Conservation (phyloP, 768 basidiomycete genomes). For the Boletus reticuloceps region DNA sequence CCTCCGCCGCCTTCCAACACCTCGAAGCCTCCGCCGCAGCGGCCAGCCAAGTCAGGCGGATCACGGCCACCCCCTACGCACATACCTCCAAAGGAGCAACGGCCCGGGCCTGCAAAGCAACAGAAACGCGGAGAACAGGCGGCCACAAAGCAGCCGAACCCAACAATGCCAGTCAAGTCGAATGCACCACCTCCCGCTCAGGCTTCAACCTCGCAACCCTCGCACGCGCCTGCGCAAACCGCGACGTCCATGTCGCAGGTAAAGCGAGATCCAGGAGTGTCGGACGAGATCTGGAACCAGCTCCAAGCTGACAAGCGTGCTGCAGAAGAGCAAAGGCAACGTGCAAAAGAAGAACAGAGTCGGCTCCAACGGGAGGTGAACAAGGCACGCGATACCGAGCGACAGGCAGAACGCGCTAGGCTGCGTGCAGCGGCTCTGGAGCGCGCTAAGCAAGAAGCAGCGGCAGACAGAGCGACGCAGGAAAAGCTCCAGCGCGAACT, state of each 20-base stretch:
- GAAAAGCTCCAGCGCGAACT: constrained; percentile 24
- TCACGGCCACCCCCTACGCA: constrained; percentile 11
- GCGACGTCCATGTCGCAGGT: neutral
- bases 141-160: neutral
- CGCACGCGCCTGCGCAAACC: neutral
- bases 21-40: neutral
- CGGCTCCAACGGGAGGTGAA: constrained; percentile 17
- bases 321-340: constrained; percentile 16
- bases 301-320: constrained; percentile 40
- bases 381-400: constrained; percentile 16
- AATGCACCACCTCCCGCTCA: neutral
- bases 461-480: constrained; percentile 17
- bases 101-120: neutral
- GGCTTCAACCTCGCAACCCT: neutral
- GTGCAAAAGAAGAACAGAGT: constrained; percentile 16
- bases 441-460: constrained; percentile 16
- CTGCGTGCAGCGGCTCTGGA: constrained; percentile 18
- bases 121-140: neutral
- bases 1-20: constrained; percentile 9
- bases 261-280: constrained; percentile 49
- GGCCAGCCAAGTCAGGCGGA: neutral
- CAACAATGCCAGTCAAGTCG: too few relatives aligned
- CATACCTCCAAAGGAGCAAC: constrained; percentile 6
- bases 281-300: constrained; percentile 50
- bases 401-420: constrained; percentile 24